Base-by-base conservation (phyloP, 1,139 yeast species). In the Casaregolazyma suthepensis region DNA sequence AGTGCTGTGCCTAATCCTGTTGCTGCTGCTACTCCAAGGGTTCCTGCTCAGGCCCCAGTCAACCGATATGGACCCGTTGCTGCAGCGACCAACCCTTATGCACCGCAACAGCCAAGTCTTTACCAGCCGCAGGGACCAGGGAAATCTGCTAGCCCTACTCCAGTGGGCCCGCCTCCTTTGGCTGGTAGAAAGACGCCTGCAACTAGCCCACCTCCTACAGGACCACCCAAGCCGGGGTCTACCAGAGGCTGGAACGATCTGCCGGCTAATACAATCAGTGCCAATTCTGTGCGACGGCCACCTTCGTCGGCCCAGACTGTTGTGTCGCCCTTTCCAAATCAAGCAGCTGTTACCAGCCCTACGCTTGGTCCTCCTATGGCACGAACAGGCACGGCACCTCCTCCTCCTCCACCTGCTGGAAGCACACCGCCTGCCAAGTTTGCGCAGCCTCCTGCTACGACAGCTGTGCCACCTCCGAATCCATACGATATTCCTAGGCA, bases 231-330 rank as follows among this genome's bases (percentile, higher is more conserved):
- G 48, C 79, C 76, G 62, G 80, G 77, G 63, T 85, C 85, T 47
- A 83, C 83, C 47, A 93, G 87, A 50, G 97, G 97, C 2, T 91
- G 97, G 97, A 91, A 91, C 66, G 97, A 91, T 69, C 75, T 91
- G 60, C 96, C 97, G 50, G 77, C 83, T n/a, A 75, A 80, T 26
- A 61, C 72, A 35, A 49, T 65, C 47, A 51, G 57, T 45, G 55
- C 60, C 43, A 29, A 77, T 35, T 46, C 48, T n/a, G 76, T 80
- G 38, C 78, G 85, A 61, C 76, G 81, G 53, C 76, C 81, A 18
- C 75, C 83, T 1, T 72, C 80, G 3, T 76, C 76, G 20, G 70
- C 77, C 17, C 65, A 68, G 42, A 62, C 67, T 10, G 70, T 74
- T 51, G 57, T 63, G 26, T 60, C 70, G 13, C 71, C 72, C 15